Evolutionary conservation across 1,284 basidiomycete genomes (phyloP).

Genomic region (Ustilago curta): DNA sequence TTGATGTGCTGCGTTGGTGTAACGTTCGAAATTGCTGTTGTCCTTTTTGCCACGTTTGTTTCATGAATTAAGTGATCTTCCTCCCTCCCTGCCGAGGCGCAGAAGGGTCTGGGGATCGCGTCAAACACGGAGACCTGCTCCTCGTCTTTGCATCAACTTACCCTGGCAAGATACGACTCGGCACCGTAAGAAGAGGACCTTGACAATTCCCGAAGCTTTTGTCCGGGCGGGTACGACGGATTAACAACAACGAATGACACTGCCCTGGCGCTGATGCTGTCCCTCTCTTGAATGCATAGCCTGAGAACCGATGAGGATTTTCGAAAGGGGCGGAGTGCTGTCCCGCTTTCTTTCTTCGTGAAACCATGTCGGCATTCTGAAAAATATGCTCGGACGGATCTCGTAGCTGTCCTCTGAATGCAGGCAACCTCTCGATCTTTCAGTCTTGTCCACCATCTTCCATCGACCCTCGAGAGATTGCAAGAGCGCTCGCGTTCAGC

Average conservation of each 20-base stretch:
- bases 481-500: not conserved
- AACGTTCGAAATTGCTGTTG: not conserved
- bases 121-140: not conserved
- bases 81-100: no score
- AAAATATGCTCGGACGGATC: no score
- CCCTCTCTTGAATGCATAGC: no score
- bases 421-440: no score
- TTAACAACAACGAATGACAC: no score
- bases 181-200: not conserved
- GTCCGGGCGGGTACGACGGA: not conserved
- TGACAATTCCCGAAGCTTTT: not conserved
- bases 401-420: no score
- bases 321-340: no score
- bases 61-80: not conserved
- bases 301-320: no score
- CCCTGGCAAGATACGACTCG: not conserved
- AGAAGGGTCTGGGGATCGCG: not conserved
- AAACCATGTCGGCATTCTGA: no score
- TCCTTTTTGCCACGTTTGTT: not conserved
- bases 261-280: no score
- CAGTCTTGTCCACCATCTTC: slow-evolving; percentile 1
- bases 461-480: not conserved
- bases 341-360: no score
- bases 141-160: no score
- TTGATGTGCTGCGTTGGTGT: not conserved